A percentile compares a stretch with the other conserved stretches of the same genome.
Conservation (phyloP, 331 rosid species). For the Saraca asoca region DNA sequence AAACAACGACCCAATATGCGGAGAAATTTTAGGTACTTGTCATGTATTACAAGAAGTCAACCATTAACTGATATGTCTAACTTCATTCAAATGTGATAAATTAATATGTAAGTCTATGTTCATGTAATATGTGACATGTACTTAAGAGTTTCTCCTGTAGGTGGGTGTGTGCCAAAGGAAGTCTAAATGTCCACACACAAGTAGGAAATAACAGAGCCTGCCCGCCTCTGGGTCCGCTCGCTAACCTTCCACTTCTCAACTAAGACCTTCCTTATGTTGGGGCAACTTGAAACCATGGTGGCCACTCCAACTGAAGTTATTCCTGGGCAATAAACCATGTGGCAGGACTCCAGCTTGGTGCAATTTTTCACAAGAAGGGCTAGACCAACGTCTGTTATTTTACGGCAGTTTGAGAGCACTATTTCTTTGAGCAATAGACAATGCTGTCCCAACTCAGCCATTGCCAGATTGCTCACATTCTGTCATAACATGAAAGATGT, state of each 20-base stretch:
- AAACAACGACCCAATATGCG: too few relatives aligned
- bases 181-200: slow-evolving; percentile 73
- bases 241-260: slow-evolving; percentile 98
- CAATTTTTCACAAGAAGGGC: slow-evolving; percentile 71
- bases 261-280: slow-evolving; percentile 75
- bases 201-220: slow-evolving; percentile 78
- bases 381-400: slow-evolving; percentile 79
- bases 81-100: too few relatives aligned
- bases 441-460: slow-evolving; percentile 86
- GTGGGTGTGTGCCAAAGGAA: slow-evolving; percentile 8
- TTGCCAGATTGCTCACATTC: slow-evolving; percentile 84
- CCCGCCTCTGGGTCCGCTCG: slow-evolving; percentile 76
- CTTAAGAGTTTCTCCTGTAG: background rate
- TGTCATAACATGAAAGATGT: slow-evolving; percentile 37
- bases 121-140: too few relatives aligned
- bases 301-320: slow-evolving; percentile 84
- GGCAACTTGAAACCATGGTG: slow-evolving; percentile 79
- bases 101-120: too few relatives aligned
- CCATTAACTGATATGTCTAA: too few relatives aligned
- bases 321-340: slow-evolving; percentile 85
- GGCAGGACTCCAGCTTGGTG: slow-evolving; percentile 75
- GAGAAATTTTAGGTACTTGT: too few relatives aligned
- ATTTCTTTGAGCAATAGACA: slow-evolving; percentile 77
- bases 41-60: too few relatives aligned
- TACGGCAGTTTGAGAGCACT: slow-evolving; percentile 84